Base-by-base conservation (phyloP, 129 eudicot species). In the Kitagawia praeruptora region DNA sequence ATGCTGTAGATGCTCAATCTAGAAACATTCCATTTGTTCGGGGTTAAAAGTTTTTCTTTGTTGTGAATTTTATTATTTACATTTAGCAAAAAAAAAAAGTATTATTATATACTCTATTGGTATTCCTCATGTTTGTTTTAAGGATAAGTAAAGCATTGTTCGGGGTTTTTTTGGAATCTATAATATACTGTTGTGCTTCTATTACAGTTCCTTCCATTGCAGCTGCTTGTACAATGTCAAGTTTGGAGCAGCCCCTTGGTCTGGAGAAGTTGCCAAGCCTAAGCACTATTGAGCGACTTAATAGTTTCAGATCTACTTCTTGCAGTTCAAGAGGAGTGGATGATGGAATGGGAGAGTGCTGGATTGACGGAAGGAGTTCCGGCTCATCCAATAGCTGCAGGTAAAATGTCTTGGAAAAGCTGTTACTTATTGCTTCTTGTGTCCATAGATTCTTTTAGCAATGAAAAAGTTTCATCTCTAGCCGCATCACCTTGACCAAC, bases 161-260 rank as follows among this genome's bases (percentile, higher is more conserved):
- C 4, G 56, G 14, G 7, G 0, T 4, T 49, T 49, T 18, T 49
- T 49, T 49, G 56, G 56, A 16, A 49, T 49, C 23, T 23, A 1
- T 15, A 49, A 49, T 49, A 16, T 16, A n/a, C 4, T 58, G 34
- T 49, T 49, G 56, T 49, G 6, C 23, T 49, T 16, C 23, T 48
- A 4, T 49, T 49, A 18, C 48, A 34, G 64, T 23, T 79, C 78
- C 77, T 23, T 64, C 47, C 25, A 23, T 53, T 67, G 48, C 80
- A 61, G 69, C 42, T 75, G 21, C 83, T 49, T 70, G 48, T 75
- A 66, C 83, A 79, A 94, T 92, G 96, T 92, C 97, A 61, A 94
- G 97, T 84, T 86, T 94, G 88, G 96, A 94, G 87, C 88, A 94
- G 86, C 97, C 97, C 70, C 88, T 94, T 82, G 89, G 91, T 74